Evolutionary conservation across 2,329 filamentous ascomycete species (phyloP).

Genomic region (Aureobasidium mangrovei): DNA sequence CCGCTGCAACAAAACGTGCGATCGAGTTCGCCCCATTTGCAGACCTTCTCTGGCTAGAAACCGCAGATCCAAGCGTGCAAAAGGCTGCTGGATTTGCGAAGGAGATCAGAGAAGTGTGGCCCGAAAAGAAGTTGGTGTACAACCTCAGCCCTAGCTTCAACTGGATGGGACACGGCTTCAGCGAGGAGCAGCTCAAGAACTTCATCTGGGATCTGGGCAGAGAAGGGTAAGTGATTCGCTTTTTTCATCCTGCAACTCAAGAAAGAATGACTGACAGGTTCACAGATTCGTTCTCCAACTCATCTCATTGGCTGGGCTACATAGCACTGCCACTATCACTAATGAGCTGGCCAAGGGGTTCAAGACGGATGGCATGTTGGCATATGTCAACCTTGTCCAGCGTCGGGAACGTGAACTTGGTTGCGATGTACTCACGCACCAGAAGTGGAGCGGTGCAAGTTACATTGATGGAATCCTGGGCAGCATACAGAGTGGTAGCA

Average conservation of each 20-base stretch:
- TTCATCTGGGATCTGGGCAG: conserved; percentile 96
- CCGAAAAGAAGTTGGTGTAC: conserved; percentile 87
- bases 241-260: too few relatives aligned
- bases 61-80: conserved; percentile 73
- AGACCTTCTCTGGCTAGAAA: conserved; percentile 95
- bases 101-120: conserved; percentile 60
- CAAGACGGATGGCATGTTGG: conserved; percentile 88
- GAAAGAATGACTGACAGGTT: not conserved
- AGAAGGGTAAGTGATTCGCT: conserved; percentile 57
- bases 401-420: conserved; percentile 80
- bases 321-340: conserved; percentile 54
- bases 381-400: conserved; percentile 93
- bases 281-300: conserved; percentile 41
- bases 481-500: conserved; percentile 84
- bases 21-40: conserved; percentile 86
- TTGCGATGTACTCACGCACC: conserved; percentile 88
- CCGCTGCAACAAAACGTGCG: conserved; percentile 83
- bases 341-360: conserved; percentile 72
- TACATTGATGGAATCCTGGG: conserved; percentile 87
- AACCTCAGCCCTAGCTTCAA: conserved; percentile 97
- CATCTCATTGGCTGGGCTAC: conserved; percentile 56
- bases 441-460: conserved; percentile 69
- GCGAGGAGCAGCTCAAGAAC: conserved; percentile 67
- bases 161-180: conserved; percentile 95
- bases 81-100: conserved; percentile 68